phyloP scores from a whole-genome alignment of 176 grass and related monocot species.

The Triticum timopheevii region DNA sequence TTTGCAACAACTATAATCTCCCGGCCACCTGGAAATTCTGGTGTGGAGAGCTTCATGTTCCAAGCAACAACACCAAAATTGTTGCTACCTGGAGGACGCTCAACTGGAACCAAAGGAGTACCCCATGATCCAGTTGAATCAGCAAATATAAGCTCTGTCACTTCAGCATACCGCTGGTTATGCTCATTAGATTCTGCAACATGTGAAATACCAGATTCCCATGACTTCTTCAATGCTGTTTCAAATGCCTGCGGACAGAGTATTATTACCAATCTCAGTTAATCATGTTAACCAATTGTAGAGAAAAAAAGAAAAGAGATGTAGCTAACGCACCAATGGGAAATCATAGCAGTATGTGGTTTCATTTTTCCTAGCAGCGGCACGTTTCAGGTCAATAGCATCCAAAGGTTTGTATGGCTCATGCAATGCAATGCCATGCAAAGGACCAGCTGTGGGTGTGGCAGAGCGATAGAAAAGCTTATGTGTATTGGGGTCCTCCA shows the following conservation, averaged over 20 bases:
- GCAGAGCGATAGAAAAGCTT: slow-evolving; percentile 73
- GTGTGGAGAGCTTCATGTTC: slow-evolving; percentile 88
- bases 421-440: slow-evolving; percentile 69
- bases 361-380: slow-evolving; percentile 79
- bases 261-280: slow-evolving; percentile 21
- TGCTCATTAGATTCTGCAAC: slow-evolving; percentile 44
- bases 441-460: slow-evolving; percentile 55
- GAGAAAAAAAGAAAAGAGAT: neutral
- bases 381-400: slow-evolving; percentile 80
- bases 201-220: slow-evolving; percentile 56
- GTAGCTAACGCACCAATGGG: slow-evolving; percentile 64
- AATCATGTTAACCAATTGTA: slow-evolving; percentile 20
- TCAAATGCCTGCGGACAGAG: slow-evolving; percentile 82
- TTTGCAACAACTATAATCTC: slow-evolving; percentile 96
- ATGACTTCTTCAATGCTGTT: slow-evolving; percentile 74
- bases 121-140: slow-evolving; percentile 72
- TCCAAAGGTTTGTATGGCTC: slow-evolving; percentile 73
- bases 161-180: slow-evolving; percentile 55
- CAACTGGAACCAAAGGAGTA: slow-evolving; percentile 64
- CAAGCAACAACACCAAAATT: slow-evolving; percentile 92
- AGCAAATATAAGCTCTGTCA: slow-evolving; percentile 75
- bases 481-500: slow-evolving; percentile 67
- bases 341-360: slow-evolving; percentile 99
- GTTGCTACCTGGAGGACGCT: slow-evolving; percentile 72
- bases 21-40: slow-evolving; percentile 83